Evolutionary conservation across 345 rosid species (phyloP).

Genomic region (Firmiana major): DNA sequence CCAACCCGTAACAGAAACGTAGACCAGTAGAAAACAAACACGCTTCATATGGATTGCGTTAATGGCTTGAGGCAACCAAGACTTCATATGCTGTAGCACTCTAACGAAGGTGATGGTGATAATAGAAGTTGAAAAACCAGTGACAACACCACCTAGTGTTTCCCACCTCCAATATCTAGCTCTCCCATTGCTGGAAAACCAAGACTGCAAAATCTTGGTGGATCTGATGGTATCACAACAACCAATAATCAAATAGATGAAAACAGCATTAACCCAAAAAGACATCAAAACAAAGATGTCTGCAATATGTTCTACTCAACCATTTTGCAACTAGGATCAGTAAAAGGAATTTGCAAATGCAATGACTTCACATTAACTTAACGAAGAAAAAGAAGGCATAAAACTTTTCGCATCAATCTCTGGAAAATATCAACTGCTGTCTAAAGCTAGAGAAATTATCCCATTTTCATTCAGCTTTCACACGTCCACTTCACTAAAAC

Average conservation of each 20-base stretch:
- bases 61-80: slow-evolving; percentile 16
- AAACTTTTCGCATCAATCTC: not conserved
- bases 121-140: slow-evolving; percentile 49
- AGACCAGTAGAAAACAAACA: slow-evolving; percentile 41
- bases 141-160: slow-evolving; percentile 37
- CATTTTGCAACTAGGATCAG: not conserved
- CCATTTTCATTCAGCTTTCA: slow-evolving; percentile 3
- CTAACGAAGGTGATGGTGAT: slow-evolving; percentile 35
- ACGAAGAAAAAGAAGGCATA: not conserved
- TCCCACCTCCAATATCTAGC: slow-evolving; percentile 42
- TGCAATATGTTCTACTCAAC: not conserved
- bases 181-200: slow-evolving; percentile 22
- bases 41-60: slow-evolving; percentile 29
- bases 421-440: not conserved
- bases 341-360: not conserved
- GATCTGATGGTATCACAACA: slow-evolving; percentile 31
- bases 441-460: not conserved
- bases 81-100: slow-evolving; percentile 34
- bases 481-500: not conserved
- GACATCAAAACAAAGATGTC: not conserved
- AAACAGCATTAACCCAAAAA: not conserved
- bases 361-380: not conserved
- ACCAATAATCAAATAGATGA: not conserved
- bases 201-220: slow-evolving; percentile 29
- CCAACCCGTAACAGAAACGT: slow-evolving; percentile 45